These are phyloP conservation scores for Nicotiana otophora DNA, from an alignment of 257 asterid species.

Conservation along the genomic window DNA sequence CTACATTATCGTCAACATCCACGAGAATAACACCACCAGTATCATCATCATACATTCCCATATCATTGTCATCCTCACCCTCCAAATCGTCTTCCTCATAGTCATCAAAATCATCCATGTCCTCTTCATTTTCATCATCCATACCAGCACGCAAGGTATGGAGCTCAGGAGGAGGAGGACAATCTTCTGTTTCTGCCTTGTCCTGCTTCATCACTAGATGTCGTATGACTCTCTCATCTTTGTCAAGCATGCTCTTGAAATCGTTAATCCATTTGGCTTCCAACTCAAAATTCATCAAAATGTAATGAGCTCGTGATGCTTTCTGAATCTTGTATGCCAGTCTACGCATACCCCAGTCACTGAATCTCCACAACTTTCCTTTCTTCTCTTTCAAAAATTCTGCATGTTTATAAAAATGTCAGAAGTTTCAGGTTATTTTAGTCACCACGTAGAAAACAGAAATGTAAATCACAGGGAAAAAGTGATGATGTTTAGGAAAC, in stretches of 20 bases:
- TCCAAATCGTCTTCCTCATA: constrained; percentile 39
- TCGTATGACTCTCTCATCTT: constrained; percentile 81
- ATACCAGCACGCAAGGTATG: constrained; percentile 35
- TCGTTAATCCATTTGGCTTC: constrained; percentile 80
- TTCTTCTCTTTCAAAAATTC: constrained; percentile 82
- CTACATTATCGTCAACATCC: constrained; percentile 14
- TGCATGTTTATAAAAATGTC: constrained; percentile 10
- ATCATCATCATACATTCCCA: constrained; percentile 21
- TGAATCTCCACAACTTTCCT: constrained; percentile 90
- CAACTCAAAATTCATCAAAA: constrained; percentile 79
- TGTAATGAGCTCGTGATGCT: constrained; percentile 82
- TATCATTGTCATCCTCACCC: constrained; percentile 17
- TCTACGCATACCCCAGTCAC: constrained; percentile 96
- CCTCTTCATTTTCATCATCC: constrained; percentile 37
- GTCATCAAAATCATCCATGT: constrained; percentile 22
- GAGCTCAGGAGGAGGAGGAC: constrained; percentile 92
- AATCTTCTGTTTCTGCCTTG: constrained; percentile 74
- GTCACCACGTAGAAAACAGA: not conserved
- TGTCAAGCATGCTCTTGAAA: constrained; percentile 82
- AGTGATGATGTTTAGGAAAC: not conserved
- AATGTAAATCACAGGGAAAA: not conserved
- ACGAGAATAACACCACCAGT: constrained; percentile 32
- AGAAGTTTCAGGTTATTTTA: not conserved
- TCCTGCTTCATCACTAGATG: constrained; percentile 92
- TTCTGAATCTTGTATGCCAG: constrained; percentile 85